Base-by-base conservation (phyloP, 2,329 filamentous ascomycete species). In the Hymenoscyphus salicellus region DNA sequence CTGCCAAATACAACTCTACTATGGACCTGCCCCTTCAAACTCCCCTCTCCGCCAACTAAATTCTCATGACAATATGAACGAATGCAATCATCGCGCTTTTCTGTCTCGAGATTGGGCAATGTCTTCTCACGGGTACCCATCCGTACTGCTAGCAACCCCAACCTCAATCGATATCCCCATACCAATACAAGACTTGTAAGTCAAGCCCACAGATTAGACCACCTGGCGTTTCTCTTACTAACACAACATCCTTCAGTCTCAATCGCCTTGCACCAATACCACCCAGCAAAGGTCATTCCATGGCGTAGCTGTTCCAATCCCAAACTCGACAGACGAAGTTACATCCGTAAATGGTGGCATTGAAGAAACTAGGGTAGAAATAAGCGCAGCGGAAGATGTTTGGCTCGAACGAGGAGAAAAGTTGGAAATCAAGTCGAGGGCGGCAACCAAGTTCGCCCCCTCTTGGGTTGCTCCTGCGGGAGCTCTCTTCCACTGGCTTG, bases 61-160 rank as follows among this genome's bases (percentile, higher is more conserved):
- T 36, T 28, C 38, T 46, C 30, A 66, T 65, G 68, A 64, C 71
- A 72, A 65, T 58, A 74, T 74, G 72, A 74, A 73, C 72, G 74
- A 70, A 75, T 75, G 74, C 74, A 73, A 73, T 73, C 20, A 23
- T 14, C 69, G 69, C 63, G 69, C 67, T 62, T 69, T 62, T 68
- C 63, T 65, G 62, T 67, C 63, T 72, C 66, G 66, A 74, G 63
- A 73, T 63, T 68, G 65, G 69, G 69, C 65, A 67, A 62, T 63
- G 65, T 68, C 67, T 67, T 65, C 60, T 62, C 63, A 58, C 60
- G 32, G 58, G 46, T 57, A 58, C 33, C 58, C 59, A 28, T 57
- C 60, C 30, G 55, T 49, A 23, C 38, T 49, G 58, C 23, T 23
- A 26, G 36, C 52, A 57, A 17, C 20, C 46, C 46, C 46, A 52